Base-by-base conservation (phyloP, 2,329 filamentous ascomycete species). In the Fusarium sp. region DNA sequence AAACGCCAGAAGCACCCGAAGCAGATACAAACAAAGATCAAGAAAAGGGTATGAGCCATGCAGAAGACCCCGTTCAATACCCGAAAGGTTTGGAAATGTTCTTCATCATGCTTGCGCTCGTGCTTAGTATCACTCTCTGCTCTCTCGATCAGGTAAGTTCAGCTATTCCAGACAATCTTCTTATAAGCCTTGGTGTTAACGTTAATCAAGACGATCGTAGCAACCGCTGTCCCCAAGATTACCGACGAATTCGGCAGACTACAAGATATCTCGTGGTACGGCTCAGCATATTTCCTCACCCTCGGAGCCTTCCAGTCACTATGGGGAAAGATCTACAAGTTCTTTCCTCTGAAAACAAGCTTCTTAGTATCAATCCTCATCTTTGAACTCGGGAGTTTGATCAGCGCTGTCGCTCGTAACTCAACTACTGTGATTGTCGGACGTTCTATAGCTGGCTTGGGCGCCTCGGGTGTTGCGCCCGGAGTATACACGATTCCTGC, bases 221-320 rank as follows among this genome's bases (percentile, higher is more conserved):
- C 33, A 17, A 53, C 49, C 3, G 87, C 86, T 7, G 87, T 89
- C 35, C 87, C 87, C 9, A 85, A 85, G 61, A 88, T 89, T 70
- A 88, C 87, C 3, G 84, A 83, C 65, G 83, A 86, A 33, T 86
- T 87, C 78, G 80, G 85, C 61, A 81, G 83, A 52, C 81, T 88
- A 7, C 81, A 83, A 46, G 84, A 88, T 65, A 84, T 88, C 13
- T 84, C 85, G 18, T 91, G 89, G 89, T 90, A 90, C 70, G 87
- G 87, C 3, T 83, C 86, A 17, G 86, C 86, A 39, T 88, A 85
- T 70, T 53, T 53, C 22, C 49, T 53, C 18, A 53, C 49, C 7
- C 33, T 53, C 4, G 49, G 49, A 13, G 49, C 49, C 14, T 53
- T 53, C 33, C 49, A 53, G 18, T 53, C 49, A n/a, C 33, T 53